Base-by-base conservation (phyloP, 495 filamentous ascomycete species). In the Apodospora peruviana region DNA sequence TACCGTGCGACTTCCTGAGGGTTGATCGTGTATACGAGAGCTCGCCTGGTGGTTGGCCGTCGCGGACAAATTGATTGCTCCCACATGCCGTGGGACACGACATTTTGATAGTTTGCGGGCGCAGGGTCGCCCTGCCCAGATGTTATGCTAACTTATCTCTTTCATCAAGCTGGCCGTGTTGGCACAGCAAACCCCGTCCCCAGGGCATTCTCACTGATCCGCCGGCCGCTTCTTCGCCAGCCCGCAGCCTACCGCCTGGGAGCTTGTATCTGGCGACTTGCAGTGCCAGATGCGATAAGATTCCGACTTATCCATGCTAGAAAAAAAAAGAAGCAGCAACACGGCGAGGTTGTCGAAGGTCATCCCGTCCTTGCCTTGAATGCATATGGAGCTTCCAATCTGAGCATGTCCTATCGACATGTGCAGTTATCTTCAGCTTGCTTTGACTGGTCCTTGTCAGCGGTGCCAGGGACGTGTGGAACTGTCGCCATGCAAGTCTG, bases 151-250 rank as follows among this genome's bases (percentile, higher is more conserved):
- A 42, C 48, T 50, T 53, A 54, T 53, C 45, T 56, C 37, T 45
- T 56, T 58, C 58, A 53, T 58, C 58, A 51, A 58, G 20, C 45
- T 38, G 53, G 54, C 40, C 21, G 47, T 52, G 49, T 48, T 17
- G 32, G 32, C 5, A 35, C 11, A 7, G 36, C 38, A 14, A 48
- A n/a, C n/a, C n/a, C n/a, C n/a, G n/a, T n/a, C n/a, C n/a, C 24
- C 24, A 37, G 47, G 40, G 42, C 19, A 12, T 19, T 43, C 40
- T 20, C 42, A 49, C 56, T 51, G 43, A 53, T 23, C 49, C 51
- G 50, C 48, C 22, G 38, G 44, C 45, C 55, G 48, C 40, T 52
- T 48, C 27, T 32, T 51, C 38, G 14, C 40, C 34, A 46, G 43
- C 55, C 58, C 18, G 39, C 32, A 42, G 32, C 40, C n/a, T 18